Evolutionary conservation across 2,329 filamentous ascomycete genomes (phyloP).

Genomic region (Talaromyces rugulosus): DNA sequence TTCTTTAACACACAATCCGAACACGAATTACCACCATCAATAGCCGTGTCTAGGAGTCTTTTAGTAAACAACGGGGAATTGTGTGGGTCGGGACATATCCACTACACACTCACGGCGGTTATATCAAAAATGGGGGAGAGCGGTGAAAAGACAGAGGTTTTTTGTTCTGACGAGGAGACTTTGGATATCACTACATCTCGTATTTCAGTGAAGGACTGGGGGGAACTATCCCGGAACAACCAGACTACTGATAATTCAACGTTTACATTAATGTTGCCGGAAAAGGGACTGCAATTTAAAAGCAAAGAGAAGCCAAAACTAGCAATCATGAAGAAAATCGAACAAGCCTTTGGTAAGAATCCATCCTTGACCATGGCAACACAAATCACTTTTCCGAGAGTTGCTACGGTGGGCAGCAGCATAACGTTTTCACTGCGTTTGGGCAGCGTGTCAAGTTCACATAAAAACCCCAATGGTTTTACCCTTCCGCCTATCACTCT

Average conservation of each 20-base stretch:
- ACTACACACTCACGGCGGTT: not conserved
- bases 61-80: not conserved
- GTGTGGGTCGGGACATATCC: not conserved
- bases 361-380: not conserved
- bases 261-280: not conserved
- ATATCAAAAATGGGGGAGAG: not conserved
- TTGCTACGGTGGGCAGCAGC: not conserved
- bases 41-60: not conserved
- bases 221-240: not conserved
- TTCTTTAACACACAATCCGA: not conserved
- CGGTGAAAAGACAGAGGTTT: not conserved
- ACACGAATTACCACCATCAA: not conserved
- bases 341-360: not conserved
- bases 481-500: not conserved
- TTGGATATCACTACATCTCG: not conserved
- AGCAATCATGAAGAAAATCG: not conserved
- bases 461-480: not conserved
- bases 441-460: not conserved
- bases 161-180: not conserved
- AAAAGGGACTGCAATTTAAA: not conserved
- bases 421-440: not conserved
- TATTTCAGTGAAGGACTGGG: not conserved
- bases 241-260: not conserved
- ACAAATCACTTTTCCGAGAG: not conserved
- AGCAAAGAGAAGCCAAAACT: not conserved